Base-by-base conservation (phyloP, 108 stramenopile genomes). In the Schizochytrium sp. region DNA sequence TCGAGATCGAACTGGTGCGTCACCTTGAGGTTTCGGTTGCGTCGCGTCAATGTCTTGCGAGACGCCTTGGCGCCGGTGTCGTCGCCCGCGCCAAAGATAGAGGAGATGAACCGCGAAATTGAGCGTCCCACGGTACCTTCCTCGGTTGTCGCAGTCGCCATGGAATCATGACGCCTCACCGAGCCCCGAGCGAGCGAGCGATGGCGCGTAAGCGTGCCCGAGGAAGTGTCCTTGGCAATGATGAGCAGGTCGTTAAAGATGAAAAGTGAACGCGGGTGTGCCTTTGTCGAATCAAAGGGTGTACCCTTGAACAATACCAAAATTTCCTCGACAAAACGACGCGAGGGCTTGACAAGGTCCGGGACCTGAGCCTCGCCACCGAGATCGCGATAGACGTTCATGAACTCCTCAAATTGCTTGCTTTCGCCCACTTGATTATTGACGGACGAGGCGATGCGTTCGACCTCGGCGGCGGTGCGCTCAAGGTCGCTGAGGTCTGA, bases 161-260 rank as follows among this genome's bases (percentile, higher is more conserved):
- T 34, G 34, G 63, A 69, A 3, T 41, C 41, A 1, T 34, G 6
- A 1, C 76, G 76, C n/a, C 25, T 12, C 45, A 83, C 12, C n/a
- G 76, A 83, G n/a, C 76, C 43, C 51, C n/a, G 44, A 18, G 51
- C 16, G 14, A 57, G 55, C n/a, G 76, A 83, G n/a, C 51, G 45
- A 16, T 28, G 14, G 51, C 76, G 76, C 76, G 51, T 83, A 0
- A 28, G n/a, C n/a, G 48, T 53, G n/a, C 76, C 23, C 12, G 19
- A 6, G 10, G 76, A 47, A 0, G 21, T 41, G 19, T 83, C 76
- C 23, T 76, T 88, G 48, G 60, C 88, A 21, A 88, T 18, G 45
- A 88, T 44, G 55, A 88, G 6, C 5, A 57, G 41, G 72, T 88
- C 60, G 55, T 71, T 88, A 28, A 88, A 88, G 28, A 88, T 8